Conservation (phyloP, 768 basidiomycete genomes). For the Cystofilobasidium macerans region DNA sequence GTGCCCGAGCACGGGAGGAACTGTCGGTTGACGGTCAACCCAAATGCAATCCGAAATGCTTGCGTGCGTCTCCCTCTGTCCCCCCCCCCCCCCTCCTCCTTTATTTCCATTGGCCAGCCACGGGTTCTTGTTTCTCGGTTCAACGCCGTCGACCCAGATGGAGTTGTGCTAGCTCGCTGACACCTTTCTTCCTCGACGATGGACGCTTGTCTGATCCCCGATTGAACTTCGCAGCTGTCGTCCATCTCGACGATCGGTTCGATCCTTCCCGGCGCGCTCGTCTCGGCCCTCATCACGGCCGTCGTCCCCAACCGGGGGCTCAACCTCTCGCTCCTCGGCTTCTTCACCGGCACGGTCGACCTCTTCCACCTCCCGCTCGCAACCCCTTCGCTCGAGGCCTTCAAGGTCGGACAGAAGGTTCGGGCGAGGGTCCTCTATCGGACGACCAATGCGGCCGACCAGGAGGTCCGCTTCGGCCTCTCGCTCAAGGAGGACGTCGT, state of each 20-base stretch:
- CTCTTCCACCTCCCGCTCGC: slow-evolving; percentile 54
- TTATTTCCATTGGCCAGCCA: too few species aligned
- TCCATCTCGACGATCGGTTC: slow-evolving; percentile 69
- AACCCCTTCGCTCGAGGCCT: slow-evolving; percentile 23
- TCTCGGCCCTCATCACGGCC: slow-evolving; percentile 69
- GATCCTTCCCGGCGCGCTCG: slow-evolving; percentile 72
- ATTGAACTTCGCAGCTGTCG: slow-evolving; percentile 46
- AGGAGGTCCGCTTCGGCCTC: slow-evolving; percentile 63
- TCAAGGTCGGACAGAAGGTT: slow-evolving; percentile 47
- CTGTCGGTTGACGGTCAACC: slow-evolving; percentile 56
- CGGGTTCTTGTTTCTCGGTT: too few species aligned
- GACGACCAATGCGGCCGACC: slow-evolving; percentile 39
- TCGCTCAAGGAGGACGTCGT: slow-evolving; percentile 52
- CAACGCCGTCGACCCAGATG: too few species aligned
- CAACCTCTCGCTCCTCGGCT: slow-evolving; percentile 78
- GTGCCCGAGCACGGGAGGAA: slow-evolving; percentile 66
- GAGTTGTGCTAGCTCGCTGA: too few species aligned
- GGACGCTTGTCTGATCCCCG: neutral
- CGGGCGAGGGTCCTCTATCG: slow-evolving; percentile 73
- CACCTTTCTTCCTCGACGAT: too few species aligned
- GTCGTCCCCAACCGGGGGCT: slow-evolving; percentile 56
- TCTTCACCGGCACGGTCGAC: slow-evolving; percentile 83
- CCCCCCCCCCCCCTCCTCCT: too few species aligned
- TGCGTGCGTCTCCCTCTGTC: slow-evolving; percentile 43
- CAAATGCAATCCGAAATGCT: slow-evolving; percentile 45